Percentiles rank a stretch among this genome's conserved stretches.
These are phyloP conservation scores for Mycena galopus DNA, from an alignment of 768 basidiomycete genomes.

Conservation along the genomic window DNA sequence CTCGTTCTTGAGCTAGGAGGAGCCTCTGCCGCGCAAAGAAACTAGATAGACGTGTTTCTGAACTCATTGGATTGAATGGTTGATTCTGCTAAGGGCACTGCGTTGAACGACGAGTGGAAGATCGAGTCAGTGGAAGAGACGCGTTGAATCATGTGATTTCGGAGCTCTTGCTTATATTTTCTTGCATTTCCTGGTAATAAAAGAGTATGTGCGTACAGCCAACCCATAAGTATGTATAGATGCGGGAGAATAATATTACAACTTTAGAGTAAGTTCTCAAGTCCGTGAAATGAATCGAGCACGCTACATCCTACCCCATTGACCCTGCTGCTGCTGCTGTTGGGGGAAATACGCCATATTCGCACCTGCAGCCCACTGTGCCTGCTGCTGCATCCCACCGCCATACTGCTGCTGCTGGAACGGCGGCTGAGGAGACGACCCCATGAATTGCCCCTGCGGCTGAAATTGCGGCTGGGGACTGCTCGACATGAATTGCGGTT, in stretches of 20 bases:
- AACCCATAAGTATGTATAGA: not conserved
- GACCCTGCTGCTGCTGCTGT: constrained; percentile 42
- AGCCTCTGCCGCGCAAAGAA: constrained; percentile 79
- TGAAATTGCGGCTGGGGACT: constrained; percentile 40
- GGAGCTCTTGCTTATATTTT: not conserved
- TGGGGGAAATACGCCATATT: constrained; percentile 31
- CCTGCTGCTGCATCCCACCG: constrained; percentile 30
- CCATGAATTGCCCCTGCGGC: constrained; percentile 40
- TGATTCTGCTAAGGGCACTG: not conserved
- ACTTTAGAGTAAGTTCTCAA: constrained; percentile 1
- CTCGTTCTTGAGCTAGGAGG: constrained; percentile 79
- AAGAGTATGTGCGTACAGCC: not conserved
- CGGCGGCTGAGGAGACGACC: constrained; percentile 28
- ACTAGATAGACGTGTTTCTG: constrained; percentile 53
- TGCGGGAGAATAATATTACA: constrained; percentile 6
- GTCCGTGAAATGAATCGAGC: constrained; percentile 1
- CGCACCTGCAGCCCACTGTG: constrained; percentile 27
- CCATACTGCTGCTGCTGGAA: constrained; percentile 22
- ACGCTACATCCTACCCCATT: constrained; percentile 56
- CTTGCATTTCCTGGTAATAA: not conserved
- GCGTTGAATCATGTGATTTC: constrained; percentile 3
- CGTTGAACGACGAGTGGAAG: too few species aligned
- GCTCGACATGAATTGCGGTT: constrained; percentile 42
- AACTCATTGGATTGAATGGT: constrained; percentile 1
- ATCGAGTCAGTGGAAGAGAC: too few species aligned